Base-by-base conservation (phyloP, 78 protist species). In the Guillardia theta region DNA sequence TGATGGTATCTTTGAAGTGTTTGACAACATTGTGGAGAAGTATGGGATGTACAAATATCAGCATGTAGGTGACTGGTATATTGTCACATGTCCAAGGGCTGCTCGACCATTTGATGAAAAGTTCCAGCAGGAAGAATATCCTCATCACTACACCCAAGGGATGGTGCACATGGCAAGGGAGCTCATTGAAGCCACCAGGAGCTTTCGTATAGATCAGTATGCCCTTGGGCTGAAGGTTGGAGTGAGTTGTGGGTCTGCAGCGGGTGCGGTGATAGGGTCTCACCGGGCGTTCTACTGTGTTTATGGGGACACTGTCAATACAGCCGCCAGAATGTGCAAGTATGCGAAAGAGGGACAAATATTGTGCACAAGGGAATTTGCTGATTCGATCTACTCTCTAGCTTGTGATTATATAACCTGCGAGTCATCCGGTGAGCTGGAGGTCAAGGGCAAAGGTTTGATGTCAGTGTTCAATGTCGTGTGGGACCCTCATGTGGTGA, bases 261-360 rank as follows among this genome's bases (percentile, higher is more conserved):
- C 97, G 0, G 96, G 98, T 9, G 98, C 98, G 43, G 96, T 97
- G 36, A 88, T 97, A 5, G 99, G 99, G 46, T 15, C 80, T 1
- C 15, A 77, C 37, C 94, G 96, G 47, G 88, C 95, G 64, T 58
- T 62, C 47, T 98, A 96, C 88, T 97, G 96, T 92, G 58, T 98
- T 4, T 96, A 96, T 95, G 98, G 99, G 45, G 98, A 98, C 93
- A 94, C 98, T n/a, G 97, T 97, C 41, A 97, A 98, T 90, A 95
- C 96, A 30, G 98, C 99, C 80, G 44, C 96, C 15, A 46, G 98
- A 19, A 97, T 98, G 97, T 54, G 80, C 80, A 24, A 24, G 80
- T 19, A 64, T 21, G 80, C 80, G 80, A 24, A n/a, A n/a, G n/a
- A n/a, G n/a, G n/a, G n/a, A n/a, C n/a, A n/a, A n/a, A n/a, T n/a